These are phyloP conservation scores for Stagonosporopsis cucurbitacearum DNA, from an alignment of 2,329 filamentous ascomycete species.

Conservation along the genomic window DNA sequence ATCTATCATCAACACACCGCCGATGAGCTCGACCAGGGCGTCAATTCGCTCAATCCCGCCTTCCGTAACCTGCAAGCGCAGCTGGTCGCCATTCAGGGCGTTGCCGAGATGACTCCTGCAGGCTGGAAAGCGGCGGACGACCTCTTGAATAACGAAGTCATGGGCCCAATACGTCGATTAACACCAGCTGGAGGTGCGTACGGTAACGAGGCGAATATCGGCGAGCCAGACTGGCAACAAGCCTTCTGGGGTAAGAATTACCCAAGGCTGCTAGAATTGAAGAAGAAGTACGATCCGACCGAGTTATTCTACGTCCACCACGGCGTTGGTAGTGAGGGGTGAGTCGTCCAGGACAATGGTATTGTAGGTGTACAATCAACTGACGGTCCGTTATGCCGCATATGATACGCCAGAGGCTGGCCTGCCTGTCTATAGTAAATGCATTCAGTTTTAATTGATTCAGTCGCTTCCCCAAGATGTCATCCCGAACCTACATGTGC, in stretches of 20 bases:
- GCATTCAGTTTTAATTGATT: neutral
- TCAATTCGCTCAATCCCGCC: constrained; percentile 42
- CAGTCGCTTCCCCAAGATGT: neutral
- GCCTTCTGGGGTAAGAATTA: constrained; percentile 51
- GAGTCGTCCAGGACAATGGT: constrained; percentile 37
- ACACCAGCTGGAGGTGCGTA: constrained; percentile 44
- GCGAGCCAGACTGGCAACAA: constrained; percentile 50
- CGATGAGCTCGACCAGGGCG: constrained; percentile 23
- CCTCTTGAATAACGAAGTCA: constrained; percentile 29
- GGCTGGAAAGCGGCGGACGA: constrained; percentile 31
- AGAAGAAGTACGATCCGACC: constrained; percentile 40
- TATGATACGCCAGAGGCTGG: constrained; percentile 12
- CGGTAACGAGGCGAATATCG: constrained; percentile 49
- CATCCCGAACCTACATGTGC: neutral
- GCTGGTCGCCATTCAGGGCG: constrained; percentile 31
- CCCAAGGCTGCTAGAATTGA: constrained; percentile 32
- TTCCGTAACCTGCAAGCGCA: constrained; percentile 37
- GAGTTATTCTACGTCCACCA: constrained; percentile 44
- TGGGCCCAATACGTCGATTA: constrained; percentile 33
- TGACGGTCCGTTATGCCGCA: constrained; percentile 38
- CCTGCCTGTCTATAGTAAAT: neutral
- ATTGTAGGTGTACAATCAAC: constrained; percentile 41
- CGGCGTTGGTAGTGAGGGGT: constrained; percentile 42
- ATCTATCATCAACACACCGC: constrained; percentile 38
- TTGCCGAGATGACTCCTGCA: constrained; percentile 29